Percentiles rank a stretch among this genome's conserved stretches.
phyloP scores from a whole-genome alignment of 2,329 filamentous ascomycete species.

The Aspergillus transmontanensis region DNA sequence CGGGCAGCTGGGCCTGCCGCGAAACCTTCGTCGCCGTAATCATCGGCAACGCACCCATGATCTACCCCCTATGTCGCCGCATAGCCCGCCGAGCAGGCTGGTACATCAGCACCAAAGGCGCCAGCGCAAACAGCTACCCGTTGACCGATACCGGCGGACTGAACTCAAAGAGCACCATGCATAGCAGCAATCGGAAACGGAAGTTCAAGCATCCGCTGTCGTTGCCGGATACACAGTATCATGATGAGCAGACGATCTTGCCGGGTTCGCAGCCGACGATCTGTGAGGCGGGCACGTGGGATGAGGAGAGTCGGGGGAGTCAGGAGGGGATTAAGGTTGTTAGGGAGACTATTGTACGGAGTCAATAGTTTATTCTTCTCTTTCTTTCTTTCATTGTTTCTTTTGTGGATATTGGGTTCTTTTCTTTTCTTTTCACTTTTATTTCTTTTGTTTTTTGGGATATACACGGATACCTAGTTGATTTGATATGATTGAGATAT shows the following conservation, averaged over 20 bases:
- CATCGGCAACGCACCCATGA: constrained; percentile 47
- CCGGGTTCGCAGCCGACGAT: constrained; percentile 22
- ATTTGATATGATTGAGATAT: too few species aligned
- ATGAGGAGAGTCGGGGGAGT: constrained; percentile 19
- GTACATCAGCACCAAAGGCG: constrained; percentile 25
- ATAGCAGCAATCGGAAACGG: constrained; percentile 10
- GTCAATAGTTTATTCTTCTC: too few species aligned
- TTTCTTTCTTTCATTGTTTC: too few species aligned
- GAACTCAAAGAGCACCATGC: constrained; percentile 15
- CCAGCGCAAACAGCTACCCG: constrained; percentile 25
- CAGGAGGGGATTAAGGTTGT: constrained; percentile 35
- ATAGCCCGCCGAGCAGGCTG: constrained; percentile 28
- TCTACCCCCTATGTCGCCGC: constrained; percentile 40
- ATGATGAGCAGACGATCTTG: constrained; percentile 34
- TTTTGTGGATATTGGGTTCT: too few species aligned
- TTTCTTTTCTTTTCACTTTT: too few species aligned
- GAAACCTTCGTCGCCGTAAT: constrained; percentile 50
- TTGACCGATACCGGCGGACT: constrained; percentile 21
- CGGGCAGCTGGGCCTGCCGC: constrained; percentile 48
- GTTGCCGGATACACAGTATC: constrained; percentile 34
- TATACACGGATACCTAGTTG: too few species aligned
- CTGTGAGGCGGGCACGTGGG: constrained; percentile 22
- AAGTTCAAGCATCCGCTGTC: constrained; percentile 36
- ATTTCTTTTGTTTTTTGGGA: too few species aligned
- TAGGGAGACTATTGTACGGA: constrained; percentile 28